Base-by-base conservation (phyloP, 257 asterid species). In the Petrea volubilis region DNA sequence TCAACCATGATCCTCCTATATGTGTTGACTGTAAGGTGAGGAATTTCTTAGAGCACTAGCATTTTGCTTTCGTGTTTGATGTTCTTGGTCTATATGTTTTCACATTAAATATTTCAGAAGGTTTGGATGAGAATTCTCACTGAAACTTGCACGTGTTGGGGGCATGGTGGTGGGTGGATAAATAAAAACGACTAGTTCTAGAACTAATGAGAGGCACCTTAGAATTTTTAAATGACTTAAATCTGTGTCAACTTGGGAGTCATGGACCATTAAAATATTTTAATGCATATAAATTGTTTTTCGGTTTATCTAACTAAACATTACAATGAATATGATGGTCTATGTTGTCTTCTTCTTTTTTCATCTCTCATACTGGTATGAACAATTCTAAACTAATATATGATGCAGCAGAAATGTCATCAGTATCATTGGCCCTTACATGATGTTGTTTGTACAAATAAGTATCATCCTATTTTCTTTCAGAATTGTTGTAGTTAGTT, bases 1-100 rank as follows among this genome's bases (percentile, higher is more conserved):
- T 91, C 86, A 94, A 91, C 89, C 97, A 91, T 23, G 93, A 91
- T 82, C 90, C 86, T 73, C 99, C 99, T 50, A 34, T 76, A 50
- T 94, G 99, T 74, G 70, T 91, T 50, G 91, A 82, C 70, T 94
- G 97, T 74, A 78, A 65, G 96, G 99, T 94, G 82, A 87, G 83
- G 57, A 52, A 60, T 60, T 77, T 53, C 46, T 59, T 29, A 34
- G 66, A 52, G 25, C 21, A 55, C 38, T 25, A 53, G 33, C 73
- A 38, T 59, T 67, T 31, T 41, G 10, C 43, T 23, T 24, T 60
- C 3, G 15, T 41, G 4, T 43, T 77, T 10, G 53, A 33, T 72
- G 10, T 56, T 29, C 25, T 10, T 17, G 15, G 20, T 29, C 14
- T 57, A 12, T 69, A 28, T 24, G 13, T 47, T 51, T 52, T 67